A percentile compares a stretch with the other conserved stretches of the same genome.
These are phyloP conservation scores for Gymnopus androsaceus DNA, from an alignment of 1,284 basidiomycete species.

Conservation along the genomic window DNA sequence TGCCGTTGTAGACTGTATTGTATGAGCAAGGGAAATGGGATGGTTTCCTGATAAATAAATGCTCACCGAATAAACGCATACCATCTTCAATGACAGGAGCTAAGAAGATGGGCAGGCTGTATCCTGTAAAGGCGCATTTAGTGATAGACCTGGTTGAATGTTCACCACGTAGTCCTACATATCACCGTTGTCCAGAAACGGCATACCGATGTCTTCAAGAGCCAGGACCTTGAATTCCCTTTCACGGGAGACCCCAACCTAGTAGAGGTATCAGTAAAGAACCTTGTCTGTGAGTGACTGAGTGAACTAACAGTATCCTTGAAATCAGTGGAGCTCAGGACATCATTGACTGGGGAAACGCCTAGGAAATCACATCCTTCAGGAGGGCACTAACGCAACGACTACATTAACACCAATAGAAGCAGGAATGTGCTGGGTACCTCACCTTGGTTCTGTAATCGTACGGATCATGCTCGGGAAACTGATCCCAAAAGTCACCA, in stretches of 20 bases:
- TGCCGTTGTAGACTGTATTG: neutral
- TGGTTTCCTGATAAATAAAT: too few species aligned
- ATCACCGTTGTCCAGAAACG: neutral
- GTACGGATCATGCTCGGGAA: neutral
- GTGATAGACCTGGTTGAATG: neutral
- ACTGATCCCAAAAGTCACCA: neutral
- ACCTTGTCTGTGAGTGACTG: neutral
- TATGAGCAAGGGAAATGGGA: neutral
- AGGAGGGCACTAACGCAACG: neutral
- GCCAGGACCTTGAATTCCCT: neutral
- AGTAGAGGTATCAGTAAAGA: neutral
- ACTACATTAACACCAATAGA: neutral
- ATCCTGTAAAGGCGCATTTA: neutral
- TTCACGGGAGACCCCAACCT: neutral
- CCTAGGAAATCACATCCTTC: neutral
- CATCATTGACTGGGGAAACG: neutral
- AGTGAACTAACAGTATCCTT: neutral
- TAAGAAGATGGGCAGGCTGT: neutral
- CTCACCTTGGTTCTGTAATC: neutral
- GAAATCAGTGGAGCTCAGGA: neutral
- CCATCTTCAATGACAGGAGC: slow-evolving; percentile 1
- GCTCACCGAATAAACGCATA: neutral
- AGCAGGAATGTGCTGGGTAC: too few species aligned
- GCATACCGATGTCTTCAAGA: neutral
- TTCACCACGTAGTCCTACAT: neutral